Percentiles rank a stretch among this genome's conserved stretches.
Evolutionary conservation across 306 rosid genomes (phyloP).

Genomic region (Cicer yamashitae): DNA sequence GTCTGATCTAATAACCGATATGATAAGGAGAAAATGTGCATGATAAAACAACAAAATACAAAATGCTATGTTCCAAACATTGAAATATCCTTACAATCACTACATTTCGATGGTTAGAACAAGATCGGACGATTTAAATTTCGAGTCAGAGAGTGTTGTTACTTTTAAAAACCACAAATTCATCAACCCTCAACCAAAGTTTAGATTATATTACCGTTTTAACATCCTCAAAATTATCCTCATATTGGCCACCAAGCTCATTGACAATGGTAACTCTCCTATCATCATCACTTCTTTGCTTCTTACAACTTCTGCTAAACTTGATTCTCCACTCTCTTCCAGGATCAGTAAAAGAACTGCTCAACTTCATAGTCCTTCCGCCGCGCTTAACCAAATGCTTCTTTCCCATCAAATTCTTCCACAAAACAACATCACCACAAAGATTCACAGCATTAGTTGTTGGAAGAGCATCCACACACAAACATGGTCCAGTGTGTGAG

Average conservation of each 20-base stretch:
- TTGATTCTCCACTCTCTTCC: constrained; percentile 69
- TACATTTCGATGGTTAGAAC: no score
- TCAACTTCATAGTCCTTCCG: constrained; percentile 49
- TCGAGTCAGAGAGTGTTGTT: no score
- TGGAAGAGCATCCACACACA: constrained; percentile 83
- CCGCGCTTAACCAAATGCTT: constrained; percentile 53
- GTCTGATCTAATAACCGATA: background rate
- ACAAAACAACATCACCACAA: constrained; percentile 62
- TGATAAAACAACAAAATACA: constrained; percentile 11
- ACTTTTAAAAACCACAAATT: background rate
- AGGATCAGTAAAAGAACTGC: constrained; percentile 70
- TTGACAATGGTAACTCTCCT: constrained; percentile 58
- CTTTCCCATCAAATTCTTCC: constrained; percentile 57
- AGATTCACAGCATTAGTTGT: constrained; percentile 61
- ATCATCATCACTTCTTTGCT: constrained; percentile 62
- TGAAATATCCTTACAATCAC: background rate
- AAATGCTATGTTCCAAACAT: background rate
- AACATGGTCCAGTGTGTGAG: constrained; percentile 78
- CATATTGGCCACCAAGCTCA: constrained; percentile 90
- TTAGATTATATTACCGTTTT: constrained; percentile 62
- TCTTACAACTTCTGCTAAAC: constrained; percentile 58
- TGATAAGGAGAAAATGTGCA: constrained; percentile 1
- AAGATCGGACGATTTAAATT: no score
- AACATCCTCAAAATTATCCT: constrained; percentile 84
- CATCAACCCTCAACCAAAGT: background rate